phyloP scores from a whole-genome alignment of 495 filamentous ascomycete species.

The Friedmanniomyces simplex region DNA sequence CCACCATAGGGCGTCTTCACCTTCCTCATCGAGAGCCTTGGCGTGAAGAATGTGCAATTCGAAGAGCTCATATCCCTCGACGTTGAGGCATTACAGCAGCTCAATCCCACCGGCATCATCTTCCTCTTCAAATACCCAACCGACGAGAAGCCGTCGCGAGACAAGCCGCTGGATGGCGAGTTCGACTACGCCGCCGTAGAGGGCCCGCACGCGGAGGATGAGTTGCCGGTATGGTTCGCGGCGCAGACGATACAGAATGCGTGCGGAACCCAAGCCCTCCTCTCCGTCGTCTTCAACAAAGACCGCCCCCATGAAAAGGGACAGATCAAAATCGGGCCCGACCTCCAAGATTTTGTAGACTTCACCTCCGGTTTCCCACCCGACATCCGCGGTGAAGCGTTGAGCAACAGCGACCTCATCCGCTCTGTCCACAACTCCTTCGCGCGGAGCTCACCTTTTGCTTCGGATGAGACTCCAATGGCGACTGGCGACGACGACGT shows the following conservation, averaged over 20 bases:
- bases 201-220: slow-evolving; percentile 17
- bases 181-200: slow-evolving; percentile 68
- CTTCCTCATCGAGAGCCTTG: slow-evolving; percentile 81
- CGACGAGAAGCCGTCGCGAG: slow-evolving; percentile 45
- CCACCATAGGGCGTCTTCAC: slow-evolving; percentile 81
- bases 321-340: slow-evolving; percentile 47
- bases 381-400: slow-evolving; percentile 59
- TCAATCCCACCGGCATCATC: slow-evolving; percentile 65
- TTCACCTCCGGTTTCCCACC: slow-evolving; percentile 83
- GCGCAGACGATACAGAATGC: slow-evolving; percentile 98
- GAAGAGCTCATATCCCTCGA: slow-evolving; percentile 92
- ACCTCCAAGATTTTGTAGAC: slow-evolving; percentile 71
- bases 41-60: slow-evolving; percentile 88
- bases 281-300: slow-evolving; percentile 87
- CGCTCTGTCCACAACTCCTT: slow-evolving; percentile 91
- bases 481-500: slow-evolving; percentile 61
- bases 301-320: slow-evolving; percentile 24
- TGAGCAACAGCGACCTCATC: slow-evolving; percentile 68
- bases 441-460: slow-evolving; percentile 76
- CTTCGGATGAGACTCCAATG: slow-evolving; percentile 63
- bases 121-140: slow-evolving; percentile 98
- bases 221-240: slow-evolving; percentile 70
- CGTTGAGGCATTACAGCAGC: slow-evolving; percentile 61
- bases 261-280: slow-evolving; percentile 91
- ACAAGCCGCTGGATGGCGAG: slow-evolving; percentile 60